Evolutionary conservation across 352 stramenopile genomes (phyloP).

Genomic region (Pythium oligandrum): DNA sequence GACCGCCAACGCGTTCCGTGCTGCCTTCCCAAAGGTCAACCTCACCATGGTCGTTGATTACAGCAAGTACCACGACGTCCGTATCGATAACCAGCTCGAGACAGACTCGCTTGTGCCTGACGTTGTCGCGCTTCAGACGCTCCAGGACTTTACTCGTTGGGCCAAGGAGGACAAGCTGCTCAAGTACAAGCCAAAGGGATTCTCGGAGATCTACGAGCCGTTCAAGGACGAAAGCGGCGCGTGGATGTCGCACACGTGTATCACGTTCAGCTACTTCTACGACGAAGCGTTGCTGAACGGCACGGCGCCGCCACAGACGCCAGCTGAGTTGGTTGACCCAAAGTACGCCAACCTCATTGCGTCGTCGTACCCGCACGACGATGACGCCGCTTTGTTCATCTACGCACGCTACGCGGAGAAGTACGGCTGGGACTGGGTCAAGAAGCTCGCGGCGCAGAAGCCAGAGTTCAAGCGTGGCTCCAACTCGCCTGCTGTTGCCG

Average conservation of each 20-base stretch:
- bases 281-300: constrained; percentile 20
- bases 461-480: constrained; percentile 30
- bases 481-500: constrained; percentile 21
- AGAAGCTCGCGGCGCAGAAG: constrained; percentile 34
- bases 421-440: constrained; percentile 50
- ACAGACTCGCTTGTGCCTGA: constrained; percentile 35
- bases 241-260: constrained; percentile 35
- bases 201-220: constrained; percentile 42
- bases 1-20: constrained; percentile 19
- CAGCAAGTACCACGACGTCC: constrained; percentile 52
- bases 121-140: constrained; percentile 40
- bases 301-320: constrained; percentile 14
- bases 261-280: constrained; percentile 43
- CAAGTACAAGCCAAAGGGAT: constrained; percentile 46
- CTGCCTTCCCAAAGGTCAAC: constrained; percentile 46
- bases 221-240: constrained; percentile 28
- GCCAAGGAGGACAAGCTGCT: constrained; percentile 34
- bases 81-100: constrained; percentile 58
- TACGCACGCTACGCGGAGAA: constrained; percentile 40
- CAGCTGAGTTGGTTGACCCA: constrained; percentile 25
- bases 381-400: constrained; percentile 44
- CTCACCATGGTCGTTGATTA: constrained; percentile 58
- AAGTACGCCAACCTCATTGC: constrained; percentile 34
- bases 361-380: constrained; percentile 44
- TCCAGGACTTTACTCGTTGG: constrained; percentile 53